Evolutionary conservation across 495 filamentous ascomycete species (phyloP).

Genomic region (Oidiodendron maius): DNA sequence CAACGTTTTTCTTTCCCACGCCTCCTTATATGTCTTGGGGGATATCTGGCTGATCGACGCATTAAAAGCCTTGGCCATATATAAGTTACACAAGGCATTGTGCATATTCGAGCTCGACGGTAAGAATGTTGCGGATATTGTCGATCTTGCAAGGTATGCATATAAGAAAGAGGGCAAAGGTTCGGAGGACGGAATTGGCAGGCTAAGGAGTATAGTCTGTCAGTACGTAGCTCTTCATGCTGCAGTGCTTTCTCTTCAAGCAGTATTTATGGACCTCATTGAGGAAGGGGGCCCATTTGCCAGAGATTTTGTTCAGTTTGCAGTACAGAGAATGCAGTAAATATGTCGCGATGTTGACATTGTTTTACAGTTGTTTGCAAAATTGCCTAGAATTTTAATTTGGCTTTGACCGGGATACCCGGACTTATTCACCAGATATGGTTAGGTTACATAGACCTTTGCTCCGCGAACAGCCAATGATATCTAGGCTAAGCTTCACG

Average conservation of each 20-base stretch:
- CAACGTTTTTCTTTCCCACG: constrained; percentile 22
- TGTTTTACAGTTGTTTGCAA: too few species aligned
- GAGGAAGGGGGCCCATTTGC: constrained; percentile 2
- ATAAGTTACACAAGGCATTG: constrained; percentile 26
- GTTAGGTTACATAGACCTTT: too few species aligned
- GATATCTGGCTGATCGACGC: constrained; percentile 12
- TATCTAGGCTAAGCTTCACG: too few species aligned
- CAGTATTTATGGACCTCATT: constrained; percentile 13
- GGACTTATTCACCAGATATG: too few species aligned
- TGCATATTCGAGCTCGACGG: constrained; percentile 15
- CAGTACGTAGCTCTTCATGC: constrained; percentile 12
- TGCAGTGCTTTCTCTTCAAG: not conserved
- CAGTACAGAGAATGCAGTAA: not conserved
- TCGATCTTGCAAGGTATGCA: constrained; percentile 22
- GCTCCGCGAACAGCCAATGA: too few species aligned
- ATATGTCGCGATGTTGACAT: not conserved
- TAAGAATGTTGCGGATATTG: constrained; percentile 14
- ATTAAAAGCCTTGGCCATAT: constrained; percentile 20
- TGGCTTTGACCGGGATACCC: too few species aligned
- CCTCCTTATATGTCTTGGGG: constrained; percentile 23
- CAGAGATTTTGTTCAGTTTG: not conserved
- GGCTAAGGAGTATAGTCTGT: constrained; percentile 11
- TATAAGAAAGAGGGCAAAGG: constrained; percentile 9
- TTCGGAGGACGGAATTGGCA: constrained; percentile 6
- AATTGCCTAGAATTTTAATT: too few species aligned